Evolutionary conservation across 495 filamentous ascomycete species (phyloP), one percentile per base, ranked within the genome.

Genomic region (Penicillium desertorum): DNA sequence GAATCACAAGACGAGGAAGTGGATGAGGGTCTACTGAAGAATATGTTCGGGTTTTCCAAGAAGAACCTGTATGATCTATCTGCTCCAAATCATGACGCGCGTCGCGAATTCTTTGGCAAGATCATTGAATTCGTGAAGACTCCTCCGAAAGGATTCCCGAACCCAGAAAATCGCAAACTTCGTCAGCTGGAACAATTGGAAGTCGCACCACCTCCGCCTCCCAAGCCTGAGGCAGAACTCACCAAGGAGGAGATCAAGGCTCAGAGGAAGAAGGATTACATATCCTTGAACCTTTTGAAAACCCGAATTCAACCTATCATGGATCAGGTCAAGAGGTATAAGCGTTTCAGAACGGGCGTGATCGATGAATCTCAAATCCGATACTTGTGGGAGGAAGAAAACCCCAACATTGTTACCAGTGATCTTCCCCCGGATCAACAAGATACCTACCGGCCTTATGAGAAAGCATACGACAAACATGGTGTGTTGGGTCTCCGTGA

Each of bases 241-340:
- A 89, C 83, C 17, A 90, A 90, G 64, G 88, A 89, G 51, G 86
- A 96, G 68, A 79, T 88, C 39, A 89, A 89, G 62, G 85, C 82
- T 2, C 89, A 91, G 74, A 90, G 87, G 65, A 85, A 88, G 71
- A 82, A 83, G 39, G 95, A 98, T 69, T 83, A 87, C 83, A 90
- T 52, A 81, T 83, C 3, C 3, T 76, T 96, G 36, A 96, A 97
- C 68, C 70, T 88, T 52, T 75, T 98, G 52, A 98, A 97, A 73
- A 79, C 93, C 17, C 79, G 87, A 23, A 84, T 98, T 51, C 91
- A 96, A 71, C 88, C 88, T 12, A 87, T 96, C 61, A 96, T 98
- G 91, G 93, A 98, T 59, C 88, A 95, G 72, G 89, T 97, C 57
- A 89, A 94, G 62, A 84, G 82, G 57, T 92, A 94, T 70, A 88